These are phyloP conservation scores for Lizonia empirigonia DNA, from an alignment of 2,329 filamentous ascomycete genomes.

Conservation along the genomic window DNA sequence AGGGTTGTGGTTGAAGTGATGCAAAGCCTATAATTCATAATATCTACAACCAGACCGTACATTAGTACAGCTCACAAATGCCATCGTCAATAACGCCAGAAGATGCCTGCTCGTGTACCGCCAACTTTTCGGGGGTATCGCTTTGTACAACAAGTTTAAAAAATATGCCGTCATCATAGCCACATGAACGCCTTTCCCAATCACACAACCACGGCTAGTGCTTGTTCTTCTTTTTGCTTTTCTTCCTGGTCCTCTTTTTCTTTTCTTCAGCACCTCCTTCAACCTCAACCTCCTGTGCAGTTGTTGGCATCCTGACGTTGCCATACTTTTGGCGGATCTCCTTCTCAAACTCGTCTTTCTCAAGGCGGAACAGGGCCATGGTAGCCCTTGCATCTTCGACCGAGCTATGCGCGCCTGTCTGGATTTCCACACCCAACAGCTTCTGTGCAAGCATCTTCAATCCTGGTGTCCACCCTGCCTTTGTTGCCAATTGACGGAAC, in stretches of 20 bases:
- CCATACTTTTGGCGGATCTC: constrained; percentile 72
- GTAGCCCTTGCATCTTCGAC: constrained; percentile 82
- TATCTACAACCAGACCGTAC: not conserved
- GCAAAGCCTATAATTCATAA: not conserved
- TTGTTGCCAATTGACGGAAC: constrained; percentile 70
- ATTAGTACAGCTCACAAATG: not conserved
- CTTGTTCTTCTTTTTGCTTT: constrained; percentile 47
- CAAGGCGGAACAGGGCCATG: constrained; percentile 84
- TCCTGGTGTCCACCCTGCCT: constrained; percentile 68
- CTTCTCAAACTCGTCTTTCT: constrained; percentile 84
- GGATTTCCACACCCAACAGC: constrained; percentile 64
- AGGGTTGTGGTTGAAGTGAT: not conserved
- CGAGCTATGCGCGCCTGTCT: constrained; percentile 65
- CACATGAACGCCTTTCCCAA: not conserved
- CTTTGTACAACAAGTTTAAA: constrained; percentile 4
- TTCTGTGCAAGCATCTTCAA: constrained; percentile 65
- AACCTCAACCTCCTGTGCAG: constrained; percentile 27
- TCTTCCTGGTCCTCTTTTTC: constrained; percentile 47
- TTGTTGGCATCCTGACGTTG: constrained; percentile 32
- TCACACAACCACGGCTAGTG: not conserved
- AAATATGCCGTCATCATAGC: not conserved
- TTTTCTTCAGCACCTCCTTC: constrained; percentile 33
- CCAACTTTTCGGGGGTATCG: constrained; percentile 15
- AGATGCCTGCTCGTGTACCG: not conserved
- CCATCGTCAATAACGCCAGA: constrained; percentile 8